These are phyloP conservation scores for Paulownia fortunei DNA, from an alignment of 257 asterid species.

Conservation along the genomic window DNA sequence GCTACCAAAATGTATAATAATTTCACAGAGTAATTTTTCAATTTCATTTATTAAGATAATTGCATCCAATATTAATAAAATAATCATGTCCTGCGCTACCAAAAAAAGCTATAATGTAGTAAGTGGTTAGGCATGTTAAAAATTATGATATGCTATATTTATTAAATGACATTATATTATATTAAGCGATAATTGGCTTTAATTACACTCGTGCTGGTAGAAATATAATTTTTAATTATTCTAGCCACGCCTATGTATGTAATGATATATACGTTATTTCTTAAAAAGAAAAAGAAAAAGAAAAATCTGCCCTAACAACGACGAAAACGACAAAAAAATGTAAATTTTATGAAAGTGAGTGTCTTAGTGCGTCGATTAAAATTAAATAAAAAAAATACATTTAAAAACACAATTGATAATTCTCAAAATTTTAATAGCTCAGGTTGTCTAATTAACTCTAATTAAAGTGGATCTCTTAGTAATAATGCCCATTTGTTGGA, in stretches of 20 bases:
- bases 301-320: no score
- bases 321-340: no score
- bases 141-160: background rate
- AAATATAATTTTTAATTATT: background rate
- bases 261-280: background rate
- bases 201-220: conserved; percentile 26
- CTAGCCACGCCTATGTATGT: conserved; percentile 5
- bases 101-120: background rate
- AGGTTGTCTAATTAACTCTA: no score
- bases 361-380: no score
- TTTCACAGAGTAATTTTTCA: no score
- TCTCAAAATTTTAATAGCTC: no score
- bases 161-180: background rate
- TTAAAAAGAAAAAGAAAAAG: background rate
- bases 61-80: background rate
- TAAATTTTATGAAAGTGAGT: no score
- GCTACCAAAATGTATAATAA: no score
- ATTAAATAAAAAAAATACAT: no score
- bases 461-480: no score
- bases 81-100: conserved; percentile 22
- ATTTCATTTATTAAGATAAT: background rate
- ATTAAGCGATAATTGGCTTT: conserved; percentile 9
- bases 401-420: no score
- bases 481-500: no score
- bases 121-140: conserved; percentile 17